Percentiles rank a stretch among this genome's conserved stretches.
phyloP scores from a whole-genome alignment of 495 filamentous ascomycete species.

The Podospora anserina region DNA sequence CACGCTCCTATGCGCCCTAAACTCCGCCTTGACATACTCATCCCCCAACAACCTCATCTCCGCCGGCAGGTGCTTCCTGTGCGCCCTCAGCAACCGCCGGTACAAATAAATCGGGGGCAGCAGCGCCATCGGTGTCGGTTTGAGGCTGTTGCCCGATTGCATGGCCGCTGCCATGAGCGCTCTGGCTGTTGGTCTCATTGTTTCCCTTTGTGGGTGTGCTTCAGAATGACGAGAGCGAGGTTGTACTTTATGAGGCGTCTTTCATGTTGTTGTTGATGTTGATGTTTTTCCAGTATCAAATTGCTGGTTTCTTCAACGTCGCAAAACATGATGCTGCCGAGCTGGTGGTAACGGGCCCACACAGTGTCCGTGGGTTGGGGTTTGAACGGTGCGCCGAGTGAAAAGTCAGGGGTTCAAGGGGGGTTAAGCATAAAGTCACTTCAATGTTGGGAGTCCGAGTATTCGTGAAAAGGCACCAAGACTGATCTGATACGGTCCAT shows the following conservation, averaged over 20 bases:
- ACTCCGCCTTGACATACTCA: conserved; percentile 87
- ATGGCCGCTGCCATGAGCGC: conserved; percentile 34
- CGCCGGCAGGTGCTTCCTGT: conserved; percentile 68
- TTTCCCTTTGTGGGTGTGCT: not conserved
- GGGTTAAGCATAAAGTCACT: no score
- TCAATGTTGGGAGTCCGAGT: no score
- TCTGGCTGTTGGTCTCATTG: conserved; percentile 32
- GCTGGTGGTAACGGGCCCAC: no score
- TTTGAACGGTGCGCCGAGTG: not conserved
- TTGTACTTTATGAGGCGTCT: no score
- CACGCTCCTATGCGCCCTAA: conserved; percentile 71
- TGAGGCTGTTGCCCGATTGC: conserved; percentile 29
- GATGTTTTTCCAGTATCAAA: no score
- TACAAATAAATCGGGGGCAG: conserved; percentile 91
- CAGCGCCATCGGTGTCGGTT: conserved; percentile 65
- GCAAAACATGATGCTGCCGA: no score
- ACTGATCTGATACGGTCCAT: no score
- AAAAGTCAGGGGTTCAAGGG: no score
- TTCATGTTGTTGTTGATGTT: no score
- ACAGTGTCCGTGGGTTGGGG: not conserved
- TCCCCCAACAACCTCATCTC: conserved; percentile 84
- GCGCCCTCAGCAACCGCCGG: conserved; percentile 77
- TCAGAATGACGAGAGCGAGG: no score
- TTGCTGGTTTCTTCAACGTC: no score
- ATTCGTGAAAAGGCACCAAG: no score